A percentile compares a stretch with the other conserved stretches of the same genome.
These are phyloP conservation scores for Phragmites australis DNA, from an alignment of 176 grass and related monocot genomes.

Conservation along the genomic window DNA sequence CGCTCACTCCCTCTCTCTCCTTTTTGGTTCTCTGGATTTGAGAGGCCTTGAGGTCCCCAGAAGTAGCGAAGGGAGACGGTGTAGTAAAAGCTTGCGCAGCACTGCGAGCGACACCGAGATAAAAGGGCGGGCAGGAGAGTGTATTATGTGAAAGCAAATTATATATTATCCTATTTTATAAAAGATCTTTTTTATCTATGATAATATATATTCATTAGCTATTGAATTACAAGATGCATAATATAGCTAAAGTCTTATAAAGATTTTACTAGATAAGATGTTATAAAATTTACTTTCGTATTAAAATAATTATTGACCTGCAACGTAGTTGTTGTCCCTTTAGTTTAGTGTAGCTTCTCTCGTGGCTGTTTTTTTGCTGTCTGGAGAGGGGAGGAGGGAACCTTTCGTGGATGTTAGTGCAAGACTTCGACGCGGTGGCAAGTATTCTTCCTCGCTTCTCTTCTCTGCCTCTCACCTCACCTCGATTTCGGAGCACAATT, in stretches of 20 bases:
- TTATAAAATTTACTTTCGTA: no score
- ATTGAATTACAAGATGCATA: no score
- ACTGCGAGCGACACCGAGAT: background rate
- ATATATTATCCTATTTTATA: no score
- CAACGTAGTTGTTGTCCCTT: background rate
- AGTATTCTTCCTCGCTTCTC: background rate
- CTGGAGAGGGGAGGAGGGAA: background rate
- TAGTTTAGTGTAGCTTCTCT: background rate
- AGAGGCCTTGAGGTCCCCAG: constrained; percentile 48
- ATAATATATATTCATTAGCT: no score
- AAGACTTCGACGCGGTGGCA: background rate
- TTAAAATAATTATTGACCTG: no score
- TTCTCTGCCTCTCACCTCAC: background rate
- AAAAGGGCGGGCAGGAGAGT: no score
- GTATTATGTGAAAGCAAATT: no score
- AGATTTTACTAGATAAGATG: no score
- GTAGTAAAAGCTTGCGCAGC: constrained; percentile 28
- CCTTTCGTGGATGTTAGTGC: background rate
- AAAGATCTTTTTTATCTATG: no score
- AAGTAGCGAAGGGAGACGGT: constrained; percentile 2
- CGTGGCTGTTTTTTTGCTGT: background rate
- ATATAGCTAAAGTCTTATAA: no score
- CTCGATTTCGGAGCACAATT: background rate
- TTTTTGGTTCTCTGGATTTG: constrained; percentile 46
- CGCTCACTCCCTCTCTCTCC: background rate